Conservation (phyloP, 208 protist genomes). For the Acanthamoeba sp. region DNA sequence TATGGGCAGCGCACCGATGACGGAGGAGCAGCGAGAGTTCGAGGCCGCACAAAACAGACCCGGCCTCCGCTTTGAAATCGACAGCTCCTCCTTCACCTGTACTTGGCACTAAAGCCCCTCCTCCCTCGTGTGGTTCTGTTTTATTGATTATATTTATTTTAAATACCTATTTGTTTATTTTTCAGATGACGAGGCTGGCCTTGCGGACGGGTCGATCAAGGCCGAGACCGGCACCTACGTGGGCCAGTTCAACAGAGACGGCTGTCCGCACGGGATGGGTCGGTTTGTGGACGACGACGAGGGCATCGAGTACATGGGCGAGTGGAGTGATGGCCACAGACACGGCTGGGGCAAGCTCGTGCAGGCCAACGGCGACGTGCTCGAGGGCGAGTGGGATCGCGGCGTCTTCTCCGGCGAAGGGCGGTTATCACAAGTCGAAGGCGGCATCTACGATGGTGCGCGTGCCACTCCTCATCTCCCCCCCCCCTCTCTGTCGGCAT, state of each 20-base stretch:
- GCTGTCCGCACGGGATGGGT: neutral
- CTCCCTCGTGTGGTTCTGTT: neutral
- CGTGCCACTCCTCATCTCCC: no score
- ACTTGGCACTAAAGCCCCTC: neutral
- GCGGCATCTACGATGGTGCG: constrained; percentile 11
- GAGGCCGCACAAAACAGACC: neutral
- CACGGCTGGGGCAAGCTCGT: constrained; percentile 50
- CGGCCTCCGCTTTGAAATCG: neutral
- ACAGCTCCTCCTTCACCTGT: neutral
- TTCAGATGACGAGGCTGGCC: neutral
- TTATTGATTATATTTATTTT: neutral
- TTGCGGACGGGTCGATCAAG: neutral
- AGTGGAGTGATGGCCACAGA: neutral
- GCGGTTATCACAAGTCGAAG: neutral
- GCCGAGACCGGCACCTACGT: neutral
- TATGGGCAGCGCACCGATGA: no score
- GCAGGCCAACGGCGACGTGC: neutral
- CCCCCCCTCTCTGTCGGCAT: no score
- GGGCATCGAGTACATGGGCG: neutral
- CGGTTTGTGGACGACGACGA: neutral
- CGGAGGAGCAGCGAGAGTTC: neutral
- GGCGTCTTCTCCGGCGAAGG: constrained; percentile 53
- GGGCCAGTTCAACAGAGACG: neutral
- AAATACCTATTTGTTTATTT: neutral
- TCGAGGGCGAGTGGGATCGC: constrained; percentile 46